Conservation (phyloP, 441 rosid genomes). For the Euphorbia schlechtendalii region DNA sequence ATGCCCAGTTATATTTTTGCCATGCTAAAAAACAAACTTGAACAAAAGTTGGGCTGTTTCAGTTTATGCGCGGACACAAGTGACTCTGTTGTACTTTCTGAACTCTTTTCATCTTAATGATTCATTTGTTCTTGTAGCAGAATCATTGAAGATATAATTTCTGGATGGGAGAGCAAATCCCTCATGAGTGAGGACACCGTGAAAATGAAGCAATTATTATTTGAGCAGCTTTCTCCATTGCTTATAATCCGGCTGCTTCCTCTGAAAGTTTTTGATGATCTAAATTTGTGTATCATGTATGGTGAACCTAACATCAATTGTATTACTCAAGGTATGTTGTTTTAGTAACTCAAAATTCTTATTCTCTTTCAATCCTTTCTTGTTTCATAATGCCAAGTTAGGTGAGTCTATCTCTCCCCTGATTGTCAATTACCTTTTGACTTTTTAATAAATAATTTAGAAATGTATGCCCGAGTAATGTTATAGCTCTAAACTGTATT, state of each 20-base stretch:
- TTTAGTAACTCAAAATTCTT: slow-evolving; percentile 12
- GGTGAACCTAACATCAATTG: slow-evolving; percentile 42
- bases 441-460: not conserved
- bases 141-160: slow-evolving; percentile 32
- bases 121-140: slow-evolving; percentile 21
- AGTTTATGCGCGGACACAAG: too few relatives aligned
- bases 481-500: too few relatives aligned
- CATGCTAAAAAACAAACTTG: not conserved
- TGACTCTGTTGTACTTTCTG: not conserved
- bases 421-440: not conserved
- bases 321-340: slow-evolving; percentile 39
- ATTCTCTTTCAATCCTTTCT: too few relatives aligned
- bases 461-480: too few relatives aligned
- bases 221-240: slow-evolving; percentile 81
- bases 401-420: not conserved
- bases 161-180: slow-evolving; percentile 31
- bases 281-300: slow-evolving; percentile 45
- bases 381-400: slow-evolving; percentile 1
- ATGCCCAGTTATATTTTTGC: not conserved
- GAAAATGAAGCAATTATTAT: slow-evolving; percentile 46
- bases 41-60: not conserved
- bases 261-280: slow-evolving; percentile 61
- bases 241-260: slow-evolving; percentile 86
- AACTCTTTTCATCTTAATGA: slow-evolving; percentile 9
- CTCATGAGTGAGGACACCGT: slow-evolving; percentile 28